These are phyloP conservation scores for Phlebiopsis gigantea DNA, from an alignment of 768 basidiomycete species.

Conservation along the genomic window DNA sequence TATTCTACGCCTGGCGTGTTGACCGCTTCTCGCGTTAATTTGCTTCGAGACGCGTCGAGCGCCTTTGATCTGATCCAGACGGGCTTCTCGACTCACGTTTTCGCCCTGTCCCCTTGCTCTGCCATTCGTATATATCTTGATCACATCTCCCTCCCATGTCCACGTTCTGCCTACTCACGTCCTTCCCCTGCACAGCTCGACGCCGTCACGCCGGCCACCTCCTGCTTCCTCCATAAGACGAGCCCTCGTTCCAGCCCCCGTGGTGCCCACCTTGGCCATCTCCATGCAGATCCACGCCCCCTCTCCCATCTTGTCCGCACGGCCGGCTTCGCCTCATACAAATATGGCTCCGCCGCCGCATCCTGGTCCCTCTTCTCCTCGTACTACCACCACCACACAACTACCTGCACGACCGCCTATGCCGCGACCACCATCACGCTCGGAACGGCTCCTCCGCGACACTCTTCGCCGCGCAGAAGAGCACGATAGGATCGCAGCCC, in stretches of 20 bases:
- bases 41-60: slow-evolving; percentile 1
- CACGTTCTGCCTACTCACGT: slow-evolving; percentile 9
- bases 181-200: slow-evolving; percentile 15
- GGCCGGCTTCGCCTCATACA: slow-evolving; percentile 11
- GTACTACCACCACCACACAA: slow-evolving; percentile 9
- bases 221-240: slow-evolving; percentile 17
- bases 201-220: slow-evolving; percentile 13
- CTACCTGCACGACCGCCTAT: slow-evolving; percentile 21
- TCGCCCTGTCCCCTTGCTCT: slow-evolving; percentile 3
- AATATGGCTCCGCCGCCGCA: slow-evolving; percentile 2
- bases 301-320: slow-evolving; percentile 22
- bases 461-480: slow-evolving; percentile 47
- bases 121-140: slow-evolving; percentile 12
- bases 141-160: not conserved
- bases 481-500: slow-evolving; percentile 30
- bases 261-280: slow-evolving; percentile 33
- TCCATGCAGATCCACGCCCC: slow-evolving; percentile 30
- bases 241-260: slow-evolving; percentile 21
- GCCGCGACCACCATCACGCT: slow-evolving; percentile 42
- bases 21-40: slow-evolving; percentile 8
- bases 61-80: slow-evolving; percentile 3
- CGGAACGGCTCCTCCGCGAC: slow-evolving; percentile 51
- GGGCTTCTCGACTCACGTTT: not conserved
- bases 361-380: slow-evolving; percentile 21
- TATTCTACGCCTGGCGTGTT: slow-evolving; percentile 5